Base-by-base conservation (phyloP, 768 basidiomycete genomes). In the Infundibulicybe gibba region DNA sequence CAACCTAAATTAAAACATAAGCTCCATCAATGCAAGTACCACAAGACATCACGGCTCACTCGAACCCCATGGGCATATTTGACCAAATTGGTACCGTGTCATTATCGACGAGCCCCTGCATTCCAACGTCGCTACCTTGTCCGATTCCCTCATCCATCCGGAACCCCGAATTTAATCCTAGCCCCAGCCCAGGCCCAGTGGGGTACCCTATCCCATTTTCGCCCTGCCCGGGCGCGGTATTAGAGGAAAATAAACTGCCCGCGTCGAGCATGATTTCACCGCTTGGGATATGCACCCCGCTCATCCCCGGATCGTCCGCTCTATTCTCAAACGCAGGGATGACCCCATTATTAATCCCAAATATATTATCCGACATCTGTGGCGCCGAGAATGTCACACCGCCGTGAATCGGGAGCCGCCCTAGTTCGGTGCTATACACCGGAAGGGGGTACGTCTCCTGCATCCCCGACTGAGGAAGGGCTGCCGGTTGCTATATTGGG, bases 1-100 rank as follows among this genome's bases (percentile, higher is more conserved):
- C 54, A 70, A 40, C 49, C 76, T 76, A 50, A 41, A n/a, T n/a
- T n/a, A n/a, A n/a, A n/a, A 6, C 10, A 38, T 2, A 47, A 3
- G n/a, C 12, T 30, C 12, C 40, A 2, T 40, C 40, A 47, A 8
- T 20, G 10, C 32, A 13, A 51, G 19, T 33, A 37, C 34, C 40
- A 47, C n/a, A 43, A 6, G 32, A 44, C 13, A 38, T 10, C 21
- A 44, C 32, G 3, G 67, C 83, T 61, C 59, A 86, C 84, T 82
- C 81, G 53, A 83, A 83, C 13, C 79, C 76, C 9, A 73, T 70
- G 1, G 84, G 83, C 15, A 82, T 79, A 49, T 67, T 74, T 1
- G 80, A 81, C 84, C 85, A 87, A n/a, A n/a, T n/a, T n/a, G n/a
- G n/a, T 40, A 82, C 72, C 34, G 78, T 73, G 51, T 77, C 77